Conservation (phyloP, 257 asterid species). For the Cinchona pubescens region DNA sequence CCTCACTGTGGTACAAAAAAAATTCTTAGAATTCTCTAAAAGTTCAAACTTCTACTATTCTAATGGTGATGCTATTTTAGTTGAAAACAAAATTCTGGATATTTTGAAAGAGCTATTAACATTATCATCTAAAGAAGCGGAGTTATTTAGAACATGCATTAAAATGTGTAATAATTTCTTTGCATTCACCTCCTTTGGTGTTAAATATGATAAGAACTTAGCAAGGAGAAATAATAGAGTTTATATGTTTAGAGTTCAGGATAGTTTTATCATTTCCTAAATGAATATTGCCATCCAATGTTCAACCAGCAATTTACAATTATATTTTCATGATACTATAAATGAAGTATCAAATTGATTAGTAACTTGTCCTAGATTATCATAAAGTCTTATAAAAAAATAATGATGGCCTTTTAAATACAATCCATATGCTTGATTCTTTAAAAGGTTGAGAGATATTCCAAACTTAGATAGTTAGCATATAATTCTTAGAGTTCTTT, state of each 20-base stretch:
- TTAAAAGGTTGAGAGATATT: not conserved
- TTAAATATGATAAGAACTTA: not conserved
- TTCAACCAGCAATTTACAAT: not conserved
- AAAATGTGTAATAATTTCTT: no score
- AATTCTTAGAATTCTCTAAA: no score
- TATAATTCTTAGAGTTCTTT: no score
- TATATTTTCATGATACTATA: not conserved
- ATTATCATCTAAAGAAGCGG: no score
- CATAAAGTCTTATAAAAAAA: not conserved
- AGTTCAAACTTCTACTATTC: no score
- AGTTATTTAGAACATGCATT: no score
- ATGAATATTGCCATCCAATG: not conserved
- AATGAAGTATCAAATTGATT: not conserved
- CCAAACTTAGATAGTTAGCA: not conserved
- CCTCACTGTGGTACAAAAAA: no score
- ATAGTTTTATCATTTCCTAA: not conserved
- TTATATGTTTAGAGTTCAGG: not conserved
- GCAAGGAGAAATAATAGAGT: not conserved
- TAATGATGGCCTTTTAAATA: not conserved
- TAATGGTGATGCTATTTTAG: no score
- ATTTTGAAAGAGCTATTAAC: no score
- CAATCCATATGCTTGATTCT: not conserved
- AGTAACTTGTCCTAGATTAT: not conserved
- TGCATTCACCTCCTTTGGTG: conserved; percentile 3
- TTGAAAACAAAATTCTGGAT: no score